phyloP scores from a whole-genome alignment of 768 basidiomycete species.

The Pleurotus tuber-regium region DNA sequence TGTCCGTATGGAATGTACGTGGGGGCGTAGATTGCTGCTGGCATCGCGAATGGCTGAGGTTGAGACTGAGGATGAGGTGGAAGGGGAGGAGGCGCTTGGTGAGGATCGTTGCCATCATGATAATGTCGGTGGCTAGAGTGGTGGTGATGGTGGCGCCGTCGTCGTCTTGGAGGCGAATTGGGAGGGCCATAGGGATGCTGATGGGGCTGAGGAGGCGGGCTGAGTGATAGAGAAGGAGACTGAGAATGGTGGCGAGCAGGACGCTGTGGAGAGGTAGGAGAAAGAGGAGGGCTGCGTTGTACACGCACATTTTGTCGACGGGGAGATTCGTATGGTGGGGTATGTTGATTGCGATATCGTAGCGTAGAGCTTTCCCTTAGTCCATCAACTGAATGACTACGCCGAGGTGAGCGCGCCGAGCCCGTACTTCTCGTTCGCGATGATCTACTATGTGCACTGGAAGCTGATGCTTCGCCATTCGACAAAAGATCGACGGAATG shows the following conservation, averaged over 20 bases:
- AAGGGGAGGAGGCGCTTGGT: not conserved
- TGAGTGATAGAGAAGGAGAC: not conserved
- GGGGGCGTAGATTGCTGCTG: not conserved
- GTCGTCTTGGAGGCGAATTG: not conserved
- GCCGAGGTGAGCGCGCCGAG: not conserved
- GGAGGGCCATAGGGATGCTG: not conserved
- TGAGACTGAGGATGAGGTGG: not conserved
- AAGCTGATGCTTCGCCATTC: not conserved
- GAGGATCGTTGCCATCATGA: not conserved
- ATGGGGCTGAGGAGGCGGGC: not conserved
- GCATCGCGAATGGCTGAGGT: not conserved
- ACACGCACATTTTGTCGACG: not conserved
- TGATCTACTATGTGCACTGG: not conserved
- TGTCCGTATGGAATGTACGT: not conserved
- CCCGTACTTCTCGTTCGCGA: not conserved
- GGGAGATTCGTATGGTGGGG: not conserved
- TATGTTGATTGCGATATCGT: not conserved
- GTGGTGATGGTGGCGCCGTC: not conserved
- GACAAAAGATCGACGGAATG: constrained; percentile 3
- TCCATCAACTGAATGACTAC: not conserved
- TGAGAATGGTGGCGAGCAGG: not conserved
- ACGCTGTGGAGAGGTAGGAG: not conserved
- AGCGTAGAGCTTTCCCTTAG: not conserved
- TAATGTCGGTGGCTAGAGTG: not conserved
- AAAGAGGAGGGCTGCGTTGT: not conserved